A percentile compares a stretch with the other conserved stretches of the same genome.
These are phyloP conservation scores for Acanthamoeba polyphaga DNA, from an alignment of 208 protist species.

Conservation along the genomic window DNA sequence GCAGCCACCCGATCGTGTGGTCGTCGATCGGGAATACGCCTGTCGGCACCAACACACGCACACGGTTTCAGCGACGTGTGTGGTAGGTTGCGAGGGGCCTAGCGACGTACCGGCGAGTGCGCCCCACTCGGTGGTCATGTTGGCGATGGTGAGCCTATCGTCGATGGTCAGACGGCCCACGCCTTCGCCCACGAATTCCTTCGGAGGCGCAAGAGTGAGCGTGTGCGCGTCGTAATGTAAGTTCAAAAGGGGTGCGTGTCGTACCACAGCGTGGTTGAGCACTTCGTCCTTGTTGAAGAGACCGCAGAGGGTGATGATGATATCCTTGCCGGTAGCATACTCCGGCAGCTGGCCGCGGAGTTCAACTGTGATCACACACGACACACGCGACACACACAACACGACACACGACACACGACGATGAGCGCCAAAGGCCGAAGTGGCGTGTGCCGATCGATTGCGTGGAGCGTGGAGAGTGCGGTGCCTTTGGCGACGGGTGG, in stretches of 20 bases:
- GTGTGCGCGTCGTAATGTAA: not conserved
- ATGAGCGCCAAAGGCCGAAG: not conserved
- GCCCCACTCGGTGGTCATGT: conserved; percentile 92
- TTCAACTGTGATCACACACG: conserved; percentile 69
- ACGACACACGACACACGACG: not conserved
- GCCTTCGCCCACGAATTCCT: conserved; percentile 86
- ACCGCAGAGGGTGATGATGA: conserved; percentile 90
- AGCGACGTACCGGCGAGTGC: conserved; percentile 77
- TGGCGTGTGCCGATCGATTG: not conserved
- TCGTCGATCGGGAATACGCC: conserved; percentile 89
- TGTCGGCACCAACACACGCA: not conserved
- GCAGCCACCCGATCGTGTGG: conserved; percentile 83
- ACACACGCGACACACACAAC: too few species aligned
- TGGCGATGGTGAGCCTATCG: conserved; percentile 90
- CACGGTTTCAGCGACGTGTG: not conserved
- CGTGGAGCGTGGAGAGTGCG: not conserved
- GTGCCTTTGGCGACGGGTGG: conserved; percentile 84
- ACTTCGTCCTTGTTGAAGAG: conserved; percentile 90
- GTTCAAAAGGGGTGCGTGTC: not conserved
- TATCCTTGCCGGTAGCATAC: conserved; percentile 90
- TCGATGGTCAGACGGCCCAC: conserved; percentile 85
- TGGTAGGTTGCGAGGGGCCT: not conserved
- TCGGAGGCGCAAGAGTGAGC: conserved; percentile 79
- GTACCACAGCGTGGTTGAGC: conserved; percentile 57
- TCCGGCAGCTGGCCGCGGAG: conserved; percentile 81